phyloP scores from a whole-genome alignment of 2,329 filamentous ascomycete species.

The Orbilia javanica region DNA sequence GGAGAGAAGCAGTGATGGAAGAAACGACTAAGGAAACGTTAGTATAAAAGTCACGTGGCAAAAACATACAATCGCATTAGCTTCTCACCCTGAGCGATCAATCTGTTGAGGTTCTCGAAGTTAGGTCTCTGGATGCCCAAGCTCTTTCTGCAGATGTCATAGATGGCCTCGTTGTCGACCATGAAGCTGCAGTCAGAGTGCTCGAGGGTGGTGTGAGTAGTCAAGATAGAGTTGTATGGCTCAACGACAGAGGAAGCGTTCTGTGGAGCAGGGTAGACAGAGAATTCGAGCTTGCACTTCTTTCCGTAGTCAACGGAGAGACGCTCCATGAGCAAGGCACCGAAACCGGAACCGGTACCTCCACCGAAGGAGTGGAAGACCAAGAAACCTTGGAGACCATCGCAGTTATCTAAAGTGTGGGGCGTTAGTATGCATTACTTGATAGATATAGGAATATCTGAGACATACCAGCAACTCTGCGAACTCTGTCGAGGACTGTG shows the following conservation, averaged over 20 bases:
- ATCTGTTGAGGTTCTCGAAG: constrained; percentile 98
- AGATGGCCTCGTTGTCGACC: constrained; percentile 99
- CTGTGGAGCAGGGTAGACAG: constrained; percentile 97
- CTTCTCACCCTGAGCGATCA: constrained; percentile 88
- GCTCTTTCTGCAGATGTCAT: constrained; percentile 99
- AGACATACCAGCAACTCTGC: constrained; percentile 78
- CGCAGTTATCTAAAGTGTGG: constrained; percentile 79
- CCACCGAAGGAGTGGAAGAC: constrained; percentile 99
- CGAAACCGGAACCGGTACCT: constrained; percentile 98
- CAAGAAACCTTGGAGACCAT: constrained; percentile 97
- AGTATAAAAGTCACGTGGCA: background rate
- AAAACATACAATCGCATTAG: background rate
- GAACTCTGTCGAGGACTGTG: constrained; percentile 96
- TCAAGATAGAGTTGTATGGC: constrained; percentile 99
- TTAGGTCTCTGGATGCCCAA: constrained; percentile 96
- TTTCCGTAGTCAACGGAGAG: constrained; percentile 99
- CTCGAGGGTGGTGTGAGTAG: constrained; percentile 98
- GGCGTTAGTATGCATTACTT: background rate
- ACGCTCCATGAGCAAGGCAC: constrained; percentile 98
- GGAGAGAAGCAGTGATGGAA: constrained; percentile 97
- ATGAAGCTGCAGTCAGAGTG: constrained; percentile 99
- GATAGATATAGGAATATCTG: background rate
- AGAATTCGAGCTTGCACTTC: constrained; percentile 99
- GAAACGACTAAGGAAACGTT: constrained; percentile 78
- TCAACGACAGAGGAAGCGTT: constrained; percentile 97